Evolutionary conservation across 208 protist species (phyloP).

Genomic region (Crithidia bombi): DNA sequence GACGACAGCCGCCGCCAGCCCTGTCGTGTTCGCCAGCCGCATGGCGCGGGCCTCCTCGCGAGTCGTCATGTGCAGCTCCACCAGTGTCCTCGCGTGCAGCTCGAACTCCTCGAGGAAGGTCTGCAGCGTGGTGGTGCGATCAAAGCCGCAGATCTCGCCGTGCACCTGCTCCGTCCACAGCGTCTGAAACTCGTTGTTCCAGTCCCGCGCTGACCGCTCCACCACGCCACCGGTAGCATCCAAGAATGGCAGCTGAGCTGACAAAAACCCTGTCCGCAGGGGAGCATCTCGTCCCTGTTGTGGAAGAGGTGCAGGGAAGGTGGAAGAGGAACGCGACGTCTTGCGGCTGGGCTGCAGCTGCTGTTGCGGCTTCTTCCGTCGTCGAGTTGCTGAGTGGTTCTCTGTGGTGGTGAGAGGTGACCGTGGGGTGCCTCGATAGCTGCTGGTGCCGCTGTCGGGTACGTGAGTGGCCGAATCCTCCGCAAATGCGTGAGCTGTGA

Average conservation of each 20-base stretch:
- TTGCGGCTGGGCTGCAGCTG: not conserved
- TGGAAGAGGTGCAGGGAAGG: not conserved
- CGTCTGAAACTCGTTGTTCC: conserved; percentile 66
- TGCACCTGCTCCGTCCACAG: conserved; percentile 36
- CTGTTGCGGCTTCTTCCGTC: not conserved
- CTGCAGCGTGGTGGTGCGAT: conserved; percentile 16
- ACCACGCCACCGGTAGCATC: conserved; percentile 21
- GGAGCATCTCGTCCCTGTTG: not conserved
- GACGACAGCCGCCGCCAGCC: not conserved
- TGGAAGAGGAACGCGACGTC: not conserved
- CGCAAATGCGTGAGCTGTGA: not conserved
- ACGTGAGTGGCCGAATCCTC: conserved; percentile 7
- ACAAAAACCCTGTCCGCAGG: conserved; percentile 26
- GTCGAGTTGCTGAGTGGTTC: not conserved
- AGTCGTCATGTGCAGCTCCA: conserved; percentile 26
- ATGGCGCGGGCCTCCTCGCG: not conserved
- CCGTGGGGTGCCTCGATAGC: not conserved
- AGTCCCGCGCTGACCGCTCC: conserved; percentile 47
- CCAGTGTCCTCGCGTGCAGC: conserved; percentile 36
- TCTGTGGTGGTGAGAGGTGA: not conserved
- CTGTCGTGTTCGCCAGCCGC: not conserved
- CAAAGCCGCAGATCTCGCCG: conserved; percentile 15
- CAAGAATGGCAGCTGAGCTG: conserved; percentile 45
- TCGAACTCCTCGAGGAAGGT: conserved; percentile 52
- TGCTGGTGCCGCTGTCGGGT: conserved; percentile 8